Evolutionary conservation across 2,329 filamentous ascomycete genomes (phyloP), one percentile per base, ranked within the genome.

Genomic region (Celoporthe dispersa): DNA sequence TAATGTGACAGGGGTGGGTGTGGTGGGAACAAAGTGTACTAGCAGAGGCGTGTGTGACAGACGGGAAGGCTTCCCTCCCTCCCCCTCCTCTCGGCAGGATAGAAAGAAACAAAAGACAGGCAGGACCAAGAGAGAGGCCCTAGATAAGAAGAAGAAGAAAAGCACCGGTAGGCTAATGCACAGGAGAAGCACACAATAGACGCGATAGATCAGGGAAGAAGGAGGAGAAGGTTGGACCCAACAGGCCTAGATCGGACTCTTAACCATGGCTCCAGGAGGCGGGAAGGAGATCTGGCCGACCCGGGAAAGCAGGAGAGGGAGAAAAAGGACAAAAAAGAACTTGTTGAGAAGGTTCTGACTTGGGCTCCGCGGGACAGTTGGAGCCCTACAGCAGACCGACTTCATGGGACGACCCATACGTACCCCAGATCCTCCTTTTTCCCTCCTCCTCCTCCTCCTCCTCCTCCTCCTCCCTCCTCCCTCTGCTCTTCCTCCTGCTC

Each of bases 121-220:
- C 41, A 44, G 6, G 2, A 16, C 41, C 5, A 14, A 44, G 3
- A 19, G 6, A 37, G 64, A 22, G 19, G 14, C 37, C 16, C 19
- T 22, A 12, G 41, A 25, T 51, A 41, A 25, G 33, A 65, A 70
- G 61, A 9, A 55, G 33, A 44, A 53, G n/a, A 33, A 33, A 65
- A 70, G 61, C 66, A 55, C 66, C 39, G 53, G 57, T 57, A 60
- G 53, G 61, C 66, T 64, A 68, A 68, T 70, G 66, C 66, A 68
- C 19, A n/a, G n/a, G 51, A 64, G 61, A 33, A 67, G 63, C 64
- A 70, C 64, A 51, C 48, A 22, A 51, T 64, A 70, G 64, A 60
- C 64, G 59, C 68, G 68, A 31, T 25, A 55, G 51, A 55, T 55
- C 25, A 31, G 39, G 61, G 25, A 64, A 48, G 39, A 48, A 51